phyloP scores from a whole-genome alignment of 345 rosid genomes.

The Excoecaria cochinchinensis region DNA sequence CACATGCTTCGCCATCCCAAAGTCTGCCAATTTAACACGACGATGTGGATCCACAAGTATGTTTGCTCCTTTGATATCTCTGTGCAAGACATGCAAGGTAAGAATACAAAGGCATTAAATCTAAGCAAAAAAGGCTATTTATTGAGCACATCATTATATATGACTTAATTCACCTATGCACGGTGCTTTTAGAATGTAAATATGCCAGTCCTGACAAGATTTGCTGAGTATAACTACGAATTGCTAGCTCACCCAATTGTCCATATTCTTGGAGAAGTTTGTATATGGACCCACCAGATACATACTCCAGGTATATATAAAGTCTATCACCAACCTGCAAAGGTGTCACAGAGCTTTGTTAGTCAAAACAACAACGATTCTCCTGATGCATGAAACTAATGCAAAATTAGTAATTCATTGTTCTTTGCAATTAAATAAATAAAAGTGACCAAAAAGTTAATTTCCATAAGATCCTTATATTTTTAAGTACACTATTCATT shows the following conservation, averaged over 20 bases:
- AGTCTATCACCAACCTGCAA: slow-evolving; percentile 61
- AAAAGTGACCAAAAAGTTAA: background rate
- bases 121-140: slow-evolving; percentile 23
- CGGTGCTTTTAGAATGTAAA: slow-evolving; percentile 62
- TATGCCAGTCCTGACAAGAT: slow-evolving; percentile 73
- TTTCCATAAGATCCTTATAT: background rate
- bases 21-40: slow-evolving; percentile 76
- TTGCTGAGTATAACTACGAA: slow-evolving; percentile 76
- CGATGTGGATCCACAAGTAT: slow-evolving; percentile 75
- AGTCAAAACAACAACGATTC: background rate
- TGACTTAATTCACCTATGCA: slow-evolving; percentile 53
- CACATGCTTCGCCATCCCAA: slow-evolving; percentile 92
- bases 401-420: background rate
- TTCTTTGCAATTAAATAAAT: background rate
- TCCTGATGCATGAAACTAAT: background rate
- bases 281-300: slow-evolving; percentile 82
- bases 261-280: slow-evolving; percentile 81
- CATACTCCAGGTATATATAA: slow-evolving; percentile 75
- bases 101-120: background rate
- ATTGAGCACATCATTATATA: background rate
- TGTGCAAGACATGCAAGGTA: too few species aligned
- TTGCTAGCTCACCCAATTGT: slow-evolving; percentile 58
- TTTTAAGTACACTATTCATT: slow-evolving; percentile 2
- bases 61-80: slow-evolving; percentile 86
- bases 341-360: background rate